These are phyloP conservation scores for Cyberlindnera maritima DNA, from an alignment of 805 yeast species.

Conservation along the genomic window DNA sequence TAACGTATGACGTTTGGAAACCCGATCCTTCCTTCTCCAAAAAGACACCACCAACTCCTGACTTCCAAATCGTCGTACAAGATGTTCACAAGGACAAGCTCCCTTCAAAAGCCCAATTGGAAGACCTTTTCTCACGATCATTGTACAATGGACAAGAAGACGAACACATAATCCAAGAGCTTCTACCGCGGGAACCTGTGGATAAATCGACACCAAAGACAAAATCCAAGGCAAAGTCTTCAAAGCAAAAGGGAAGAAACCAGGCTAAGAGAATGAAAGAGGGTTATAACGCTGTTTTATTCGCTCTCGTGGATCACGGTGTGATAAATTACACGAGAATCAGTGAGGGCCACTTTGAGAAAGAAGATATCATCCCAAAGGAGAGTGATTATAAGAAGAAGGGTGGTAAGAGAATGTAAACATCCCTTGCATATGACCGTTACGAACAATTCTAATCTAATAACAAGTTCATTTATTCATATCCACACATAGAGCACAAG, in stretches of 20 bases:
- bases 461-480: too few species aligned
- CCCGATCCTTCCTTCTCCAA: slow-evolving; percentile 73
- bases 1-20: slow-evolving; percentile 74
- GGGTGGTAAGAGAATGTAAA: not conserved
- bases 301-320: slow-evolving; percentile 77
- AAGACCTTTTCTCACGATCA: slow-evolving; percentile 28
- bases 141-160: slow-evolving; percentile 17
- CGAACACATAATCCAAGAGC: slow-evolving; percentile 7
- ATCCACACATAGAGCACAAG: too few species aligned
- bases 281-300: slow-evolving; percentile 49
- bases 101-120: slow-evolving; percentile 46
- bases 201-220: not conserved
- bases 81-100: slow-evolving; percentile 45
- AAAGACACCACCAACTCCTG: slow-evolving; percentile 66
- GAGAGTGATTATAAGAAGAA: slow-evolving; percentile 1
- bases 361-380: slow-evolving; percentile 29
- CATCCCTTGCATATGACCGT: not conserved
- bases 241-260: slow-evolving; percentile 19
- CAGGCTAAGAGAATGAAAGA: slow-evolving; percentile 42
- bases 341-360: slow-evolving; percentile 47
- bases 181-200: not conserved
- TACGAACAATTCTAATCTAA: not conserved
- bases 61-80: slow-evolving; percentile 65
- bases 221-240: not conserved
- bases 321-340: slow-evolving; percentile 62